A percentile compares a stretch with the other conserved stretches of the same genome.
Conservation (phyloP, 257 asterid species). For the Nicotiana knightiana region DNA sequence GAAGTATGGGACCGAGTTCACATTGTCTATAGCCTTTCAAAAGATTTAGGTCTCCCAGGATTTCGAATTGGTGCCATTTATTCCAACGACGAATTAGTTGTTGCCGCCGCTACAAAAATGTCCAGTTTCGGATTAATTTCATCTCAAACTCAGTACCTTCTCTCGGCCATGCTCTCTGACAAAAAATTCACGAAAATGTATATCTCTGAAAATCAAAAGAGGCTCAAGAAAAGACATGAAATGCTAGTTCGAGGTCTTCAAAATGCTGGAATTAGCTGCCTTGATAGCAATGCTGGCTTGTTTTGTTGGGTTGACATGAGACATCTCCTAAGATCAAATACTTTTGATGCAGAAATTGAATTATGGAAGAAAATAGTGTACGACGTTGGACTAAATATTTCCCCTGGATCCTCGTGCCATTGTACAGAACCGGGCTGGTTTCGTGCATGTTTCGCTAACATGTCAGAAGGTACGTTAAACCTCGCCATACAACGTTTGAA, state of each 20-base stretch:
- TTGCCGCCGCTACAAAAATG: constrained; percentile 15
- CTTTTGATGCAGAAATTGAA: constrained; percentile 8
- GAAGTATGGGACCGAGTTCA: constrained; percentile 5
- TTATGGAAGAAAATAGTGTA: constrained; percentile 13
- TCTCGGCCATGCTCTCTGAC: constrained; percentile 7
- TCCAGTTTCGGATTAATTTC: constrained; percentile 17
- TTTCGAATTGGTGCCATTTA: constrained; percentile 20
- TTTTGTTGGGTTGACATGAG: constrained; percentile 14
- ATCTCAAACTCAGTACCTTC: constrained; percentile 17
- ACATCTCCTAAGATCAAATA: constrained; percentile 1
- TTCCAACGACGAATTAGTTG: constrained; percentile 12
- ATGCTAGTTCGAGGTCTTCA: constrained; percentile 10
- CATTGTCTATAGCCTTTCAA: constrained; percentile 16
- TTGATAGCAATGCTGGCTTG: constrained; percentile 17
- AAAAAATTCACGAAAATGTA: constrained; percentile 3
- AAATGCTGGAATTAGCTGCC: background rate
- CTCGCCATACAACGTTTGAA: constrained; percentile 8
- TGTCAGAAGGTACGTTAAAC: background rate
- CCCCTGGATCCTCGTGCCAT: constrained; percentile 11
- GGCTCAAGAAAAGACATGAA: constrained; percentile 11
- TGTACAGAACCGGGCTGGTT: constrained; percentile 18
- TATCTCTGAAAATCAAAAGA: constrained; percentile 7
- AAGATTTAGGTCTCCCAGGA: constrained; percentile 15
- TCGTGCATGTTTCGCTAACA: constrained; percentile 10
- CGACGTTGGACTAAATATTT: constrained; percentile 4